A percentile compares a stretch with the other conserved stretches of the same genome.
Conservation (phyloP, 2,329 filamentous ascomycete genomes). For the Leptodontidium sp. region DNA sequence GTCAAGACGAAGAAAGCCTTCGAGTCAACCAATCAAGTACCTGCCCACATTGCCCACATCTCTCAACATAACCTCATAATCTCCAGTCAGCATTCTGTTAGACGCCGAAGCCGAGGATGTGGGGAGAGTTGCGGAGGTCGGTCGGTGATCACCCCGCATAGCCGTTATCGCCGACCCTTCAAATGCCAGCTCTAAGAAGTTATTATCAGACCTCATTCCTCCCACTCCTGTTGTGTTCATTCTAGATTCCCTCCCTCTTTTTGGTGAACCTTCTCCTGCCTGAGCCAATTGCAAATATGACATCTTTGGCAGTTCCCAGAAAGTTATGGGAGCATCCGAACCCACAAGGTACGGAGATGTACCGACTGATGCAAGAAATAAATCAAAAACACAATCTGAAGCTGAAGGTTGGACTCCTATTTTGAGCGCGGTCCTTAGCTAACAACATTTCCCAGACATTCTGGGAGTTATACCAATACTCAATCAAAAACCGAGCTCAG, state of each 20-base stretch:
- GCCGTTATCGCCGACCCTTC: background rate
- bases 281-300: constrained; percentile 30
- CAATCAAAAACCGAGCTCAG: constrained; percentile 64
- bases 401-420: constrained; percentile 59
- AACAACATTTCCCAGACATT: constrained; percentile 61
- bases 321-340: constrained; percentile 75
- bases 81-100: background rate
- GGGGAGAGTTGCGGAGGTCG: constrained; percentile 8
- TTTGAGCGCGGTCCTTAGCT: background rate
- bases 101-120: constrained; percentile 5
- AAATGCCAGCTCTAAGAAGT: too few species aligned
- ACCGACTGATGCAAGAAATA: constrained; percentile 69
- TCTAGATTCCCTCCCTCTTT: background rate
- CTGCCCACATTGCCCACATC: constrained; percentile 6
- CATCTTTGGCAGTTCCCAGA: constrained; percentile 52
- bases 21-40: background rate
- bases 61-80: too few species aligned
- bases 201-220: background rate
- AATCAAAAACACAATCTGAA: constrained; percentile 65
- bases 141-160: constrained; percentile 9
- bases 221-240: background rate
- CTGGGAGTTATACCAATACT: constrained; percentile 75
- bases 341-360: constrained; percentile 70
- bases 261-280: background rate
- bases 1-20: background rate